Conservation (phyloP, 2,329 filamentous ascomycete species). For the Fusarium austroafricanum region DNA sequence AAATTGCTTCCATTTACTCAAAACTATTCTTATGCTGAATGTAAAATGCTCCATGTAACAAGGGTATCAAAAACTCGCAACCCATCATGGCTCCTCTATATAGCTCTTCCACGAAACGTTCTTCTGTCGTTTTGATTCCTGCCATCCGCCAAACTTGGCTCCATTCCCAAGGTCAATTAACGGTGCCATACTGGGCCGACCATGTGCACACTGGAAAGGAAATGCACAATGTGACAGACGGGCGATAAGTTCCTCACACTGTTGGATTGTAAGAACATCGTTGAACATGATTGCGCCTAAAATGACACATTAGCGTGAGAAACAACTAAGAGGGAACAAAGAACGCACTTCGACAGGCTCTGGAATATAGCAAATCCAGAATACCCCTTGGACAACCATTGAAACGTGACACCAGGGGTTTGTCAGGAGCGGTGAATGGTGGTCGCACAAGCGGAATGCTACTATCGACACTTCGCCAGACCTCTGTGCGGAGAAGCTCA, state of each 20-base stretch:
- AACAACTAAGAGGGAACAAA: background rate
- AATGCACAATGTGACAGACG: constrained; percentile 73
- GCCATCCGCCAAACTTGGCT: constrained; percentile 45
- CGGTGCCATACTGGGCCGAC: constrained; percentile 74
- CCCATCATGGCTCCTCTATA: constrained; percentile 14
- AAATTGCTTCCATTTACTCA: background rate
- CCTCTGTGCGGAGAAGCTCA: constrained; percentile 78
- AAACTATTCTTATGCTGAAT: background rate
- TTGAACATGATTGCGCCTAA: constrained; percentile 85
- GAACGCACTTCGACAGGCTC: constrained; percentile 74
- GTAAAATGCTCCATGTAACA: no score
- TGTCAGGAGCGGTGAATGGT: constrained; percentile 14
- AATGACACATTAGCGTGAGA: constrained; percentile 14
- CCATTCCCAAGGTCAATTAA: constrained; percentile 63
- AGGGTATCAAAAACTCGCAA: background rate
- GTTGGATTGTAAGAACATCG: constrained; percentile 67
- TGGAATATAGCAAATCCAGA: constrained; percentile 79
- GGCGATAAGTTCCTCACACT: constrained; percentile 69
- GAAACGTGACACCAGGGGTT: constrained; percentile 71
- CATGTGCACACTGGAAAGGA: constrained; percentile 88
- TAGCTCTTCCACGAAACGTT: constrained; percentile 36
- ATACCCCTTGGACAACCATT: constrained; percentile 79
- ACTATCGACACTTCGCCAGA: constrained; percentile 72
- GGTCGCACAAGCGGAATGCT: constrained; percentile 25
- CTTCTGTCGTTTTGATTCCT: constrained; percentile 27